A percentile compares a stretch with the other conserved stretches of the same genome.
These are phyloP conservation scores for Puccinia triticina DNA, from an alignment of 1,284 basidiomycete genomes.

Conservation along the genomic window DNA sequence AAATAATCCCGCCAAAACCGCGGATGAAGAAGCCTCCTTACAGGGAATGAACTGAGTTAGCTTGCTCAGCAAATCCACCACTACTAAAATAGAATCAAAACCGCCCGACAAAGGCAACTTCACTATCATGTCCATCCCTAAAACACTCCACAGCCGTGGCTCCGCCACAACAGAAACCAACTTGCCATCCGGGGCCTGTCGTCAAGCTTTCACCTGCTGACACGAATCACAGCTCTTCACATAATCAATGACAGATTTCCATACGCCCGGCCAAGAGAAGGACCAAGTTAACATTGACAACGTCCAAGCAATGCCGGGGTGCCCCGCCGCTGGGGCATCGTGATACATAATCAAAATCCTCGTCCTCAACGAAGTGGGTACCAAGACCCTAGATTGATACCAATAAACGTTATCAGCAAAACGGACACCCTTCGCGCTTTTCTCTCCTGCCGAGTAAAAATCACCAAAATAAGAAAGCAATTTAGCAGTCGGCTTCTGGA, in stretches of 20 bases:
- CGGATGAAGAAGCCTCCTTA: too few species aligned
- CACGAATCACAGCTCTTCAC: slow-evolving; percentile 59
- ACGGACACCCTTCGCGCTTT: neutral
- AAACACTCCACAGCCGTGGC: too few species aligned
- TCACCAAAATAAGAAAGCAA: neutral
- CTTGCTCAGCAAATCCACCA: too few species aligned
- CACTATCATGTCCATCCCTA: too few species aligned
- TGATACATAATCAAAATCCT: neutral
- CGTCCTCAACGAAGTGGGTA: neutral
- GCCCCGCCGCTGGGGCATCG: neutral
- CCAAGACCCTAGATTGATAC: neutral
- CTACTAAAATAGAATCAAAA: too few species aligned
- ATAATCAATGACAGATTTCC: neutral
- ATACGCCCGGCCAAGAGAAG: slow-evolving; percentile 22
- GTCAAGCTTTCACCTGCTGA: slow-evolving; percentile 58
- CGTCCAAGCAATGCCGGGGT: neutral
- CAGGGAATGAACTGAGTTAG: too few species aligned
- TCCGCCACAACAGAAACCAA: neutral
- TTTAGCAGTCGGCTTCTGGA: neutral
- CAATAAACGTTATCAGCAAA: neutral
- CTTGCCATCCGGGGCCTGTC: slow-evolving; percentile 59
- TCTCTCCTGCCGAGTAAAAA: neutral
- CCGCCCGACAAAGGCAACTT: too few species aligned
- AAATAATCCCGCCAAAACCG: too few species aligned
- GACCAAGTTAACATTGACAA: neutral